Percentiles rank a stretch among this genome's conserved stretches.
Evolutionary conservation across 192 early-diverging fungal genomes (phyloP).

Genomic region (Physocladia obscura): DNA sequence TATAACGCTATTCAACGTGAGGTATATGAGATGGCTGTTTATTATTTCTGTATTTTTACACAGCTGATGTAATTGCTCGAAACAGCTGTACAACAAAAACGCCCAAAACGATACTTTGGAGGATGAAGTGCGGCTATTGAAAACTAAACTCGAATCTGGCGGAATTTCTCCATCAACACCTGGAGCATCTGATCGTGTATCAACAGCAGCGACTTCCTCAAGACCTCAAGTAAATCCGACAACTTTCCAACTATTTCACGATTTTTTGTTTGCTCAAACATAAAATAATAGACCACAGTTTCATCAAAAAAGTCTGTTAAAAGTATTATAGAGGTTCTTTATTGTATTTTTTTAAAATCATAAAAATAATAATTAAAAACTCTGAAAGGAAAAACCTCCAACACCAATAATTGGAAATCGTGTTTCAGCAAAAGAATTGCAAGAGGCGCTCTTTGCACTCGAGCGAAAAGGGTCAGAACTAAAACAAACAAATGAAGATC

Average conservation of each 20-base stretch:
- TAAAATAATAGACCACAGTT: background rate
- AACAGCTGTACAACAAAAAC: conserved; percentile 54
- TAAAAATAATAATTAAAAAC: background rate
- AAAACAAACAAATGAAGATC: conserved; percentile 46
- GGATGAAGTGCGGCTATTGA: conserved; percentile 49
- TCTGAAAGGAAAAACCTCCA: too few relatives aligned
- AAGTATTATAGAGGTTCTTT: background rate
- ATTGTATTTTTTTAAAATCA: background rate
- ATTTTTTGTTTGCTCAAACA: too few relatives aligned
- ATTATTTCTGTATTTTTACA: background rate
- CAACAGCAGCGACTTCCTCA: conserved; percentile 6
- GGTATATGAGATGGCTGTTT: too few relatives aligned
- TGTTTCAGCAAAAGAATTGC: conserved; percentile 43
- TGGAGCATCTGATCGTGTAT: background rate
- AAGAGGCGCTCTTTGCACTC: conserved; percentile 49
- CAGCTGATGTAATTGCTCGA: background rate
- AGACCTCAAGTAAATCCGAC: conserved; percentile 14
- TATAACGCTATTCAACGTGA: conserved; percentile 51
- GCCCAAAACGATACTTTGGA: conserved; percentile 44
- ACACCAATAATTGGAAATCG: background rate
- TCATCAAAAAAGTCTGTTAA: conserved; percentile 1
- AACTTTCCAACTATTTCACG: background rate
- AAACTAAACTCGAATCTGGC: conserved; percentile 16
- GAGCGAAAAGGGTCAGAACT: conserved; percentile 50
- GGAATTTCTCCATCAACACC: background rate